Conservation (phyloP, 1,139 yeast genomes). For the Lodderomyces jiufengensis region DNA sequence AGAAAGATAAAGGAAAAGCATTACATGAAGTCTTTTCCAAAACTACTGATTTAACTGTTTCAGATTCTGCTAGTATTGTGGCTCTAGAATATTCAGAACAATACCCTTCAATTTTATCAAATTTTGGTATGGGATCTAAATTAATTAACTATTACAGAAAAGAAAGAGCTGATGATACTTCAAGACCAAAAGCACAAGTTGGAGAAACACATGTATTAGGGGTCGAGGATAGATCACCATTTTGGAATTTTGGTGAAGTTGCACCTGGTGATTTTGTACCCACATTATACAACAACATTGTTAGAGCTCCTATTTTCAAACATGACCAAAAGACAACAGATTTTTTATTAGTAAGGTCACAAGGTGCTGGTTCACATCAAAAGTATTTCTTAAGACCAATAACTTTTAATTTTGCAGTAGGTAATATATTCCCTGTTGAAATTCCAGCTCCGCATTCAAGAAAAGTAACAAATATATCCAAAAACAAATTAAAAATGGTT, state of each 20-base stretch:
- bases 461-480: conserved; percentile 89
- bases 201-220: conserved; percentile 97
- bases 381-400: conserved; percentile 55
- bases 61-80: conserved; percentile 77
- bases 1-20: conserved; percentile 84
- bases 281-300: conserved; percentile 85
- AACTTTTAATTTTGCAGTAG: conserved; percentile 77
- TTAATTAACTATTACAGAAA: conserved; percentile 90
- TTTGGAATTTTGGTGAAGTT: conserved; percentile 98
- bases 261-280: conserved; percentile 95
- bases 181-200: conserved; percentile 81
- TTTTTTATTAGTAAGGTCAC: conserved; percentile 73
- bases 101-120: conserved; percentile 75
- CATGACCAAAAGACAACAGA: conserved; percentile 81
- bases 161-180: conserved; percentile 71
- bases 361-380: conserved; percentile 71
- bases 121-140: conserved; percentile 95
- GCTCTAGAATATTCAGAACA: conserved; percentile 91
- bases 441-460: conserved; percentile 98
- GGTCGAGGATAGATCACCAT: conserved; percentile 92
- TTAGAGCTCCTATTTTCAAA: conserved; percentile 88
- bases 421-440: conserved; percentile 92
- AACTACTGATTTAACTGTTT: conserved; percentile 73
- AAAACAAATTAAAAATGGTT: conserved; percentile 88
- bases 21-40: conserved; percentile 67